Evolutionary conservation across 2,329 filamentous ascomycete genomes (phyloP).

Genomic region (Arthrobotrys pseudoclavata): DNA sequence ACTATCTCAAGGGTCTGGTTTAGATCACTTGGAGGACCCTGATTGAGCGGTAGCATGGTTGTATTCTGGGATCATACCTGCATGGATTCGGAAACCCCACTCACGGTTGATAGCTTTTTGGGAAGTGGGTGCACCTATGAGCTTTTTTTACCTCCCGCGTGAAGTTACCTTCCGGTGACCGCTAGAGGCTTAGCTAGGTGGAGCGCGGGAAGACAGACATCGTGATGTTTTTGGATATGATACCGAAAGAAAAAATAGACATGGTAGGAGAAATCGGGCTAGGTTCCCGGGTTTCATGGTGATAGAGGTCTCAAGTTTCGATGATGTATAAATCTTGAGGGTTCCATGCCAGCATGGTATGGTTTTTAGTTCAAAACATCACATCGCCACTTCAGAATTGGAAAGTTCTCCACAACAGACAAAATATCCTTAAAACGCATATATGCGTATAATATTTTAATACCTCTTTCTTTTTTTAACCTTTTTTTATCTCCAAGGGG

Average conservation of each 20-base stretch:
- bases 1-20: constrained; percentile 24
- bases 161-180: constrained; percentile 57
- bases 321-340: constrained; percentile 46
- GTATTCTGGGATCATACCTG: constrained; percentile 36
- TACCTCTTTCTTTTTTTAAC: constrained; percentile 21
- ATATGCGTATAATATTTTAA: constrained; percentile 36
- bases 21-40: constrained; percentile 16
- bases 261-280: constrained; percentile 7
- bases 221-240: constrained; percentile 33
- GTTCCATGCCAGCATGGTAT: constrained; percentile 4
- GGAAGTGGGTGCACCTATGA: constrained; percentile 1
- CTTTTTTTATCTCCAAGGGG: constrained; percentile 12
- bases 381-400: constrained; percentile 39
- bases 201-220: constrained; percentile 35
- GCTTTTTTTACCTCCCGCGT: constrained; percentile 41
- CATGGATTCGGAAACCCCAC: constrained; percentile 29
- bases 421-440: constrained; percentile 36
- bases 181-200: constrained; percentile 48
- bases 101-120: constrained; percentile 9
- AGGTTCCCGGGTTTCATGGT: constrained; percentile 19
- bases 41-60: constrained; percentile 46
- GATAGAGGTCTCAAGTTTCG: constrained; percentile 24
- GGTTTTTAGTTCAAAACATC: constrained; percentile 15
- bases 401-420: constrained; percentile 9
- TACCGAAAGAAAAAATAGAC: constrained; percentile 35